These are phyloP conservation scores for Rhodotorula sp. DNA, from an alignment of 1,284 basidiomycete genomes.

Conservation along the genomic window DNA sequence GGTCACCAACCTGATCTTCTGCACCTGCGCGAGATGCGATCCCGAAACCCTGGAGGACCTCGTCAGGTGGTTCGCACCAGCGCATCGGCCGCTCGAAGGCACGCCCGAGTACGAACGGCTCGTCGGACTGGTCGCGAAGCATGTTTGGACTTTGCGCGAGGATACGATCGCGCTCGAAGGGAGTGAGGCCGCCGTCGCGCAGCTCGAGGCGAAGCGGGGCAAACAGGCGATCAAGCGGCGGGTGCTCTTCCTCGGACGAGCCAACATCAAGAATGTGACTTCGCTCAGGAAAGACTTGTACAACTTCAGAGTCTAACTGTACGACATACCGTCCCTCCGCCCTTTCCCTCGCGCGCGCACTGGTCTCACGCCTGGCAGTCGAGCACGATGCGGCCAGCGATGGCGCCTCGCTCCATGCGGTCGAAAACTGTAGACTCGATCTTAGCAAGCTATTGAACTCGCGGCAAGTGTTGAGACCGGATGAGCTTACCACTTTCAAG, in stretches of 20 bases:
- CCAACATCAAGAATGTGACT: background rate
- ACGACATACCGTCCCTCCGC: no score
- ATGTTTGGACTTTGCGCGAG: slow-evolving; percentile 12
- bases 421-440: slow-evolving; percentile 56
- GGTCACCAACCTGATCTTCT: slow-evolving; percentile 9
- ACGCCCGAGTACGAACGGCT: background rate
- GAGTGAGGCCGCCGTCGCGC: background rate
- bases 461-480: background rate
- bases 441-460: background rate
- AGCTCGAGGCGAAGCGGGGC: slow-evolving; percentile 4
- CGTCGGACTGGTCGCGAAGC: background rate
- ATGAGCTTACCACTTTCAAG: slow-evolving; percentile 2
- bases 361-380: slow-evolving; percentile 7
- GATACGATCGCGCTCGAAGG: slow-evolving; percentile 19
- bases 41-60: background rate
- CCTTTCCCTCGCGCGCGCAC: background rate
- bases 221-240: background rate
- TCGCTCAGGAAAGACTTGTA: background rate
- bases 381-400: slow-evolving; percentile 66
- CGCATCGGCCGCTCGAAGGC: background rate
- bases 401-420: slow-evolving; percentile 58
- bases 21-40: background rate
- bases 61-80: background rate
- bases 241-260: background rate
- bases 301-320: background rate